Base-by-base conservation (phyloP, 2,329 filamentous ascomycete species). In the Fusarium sulawesiense region DNA sequence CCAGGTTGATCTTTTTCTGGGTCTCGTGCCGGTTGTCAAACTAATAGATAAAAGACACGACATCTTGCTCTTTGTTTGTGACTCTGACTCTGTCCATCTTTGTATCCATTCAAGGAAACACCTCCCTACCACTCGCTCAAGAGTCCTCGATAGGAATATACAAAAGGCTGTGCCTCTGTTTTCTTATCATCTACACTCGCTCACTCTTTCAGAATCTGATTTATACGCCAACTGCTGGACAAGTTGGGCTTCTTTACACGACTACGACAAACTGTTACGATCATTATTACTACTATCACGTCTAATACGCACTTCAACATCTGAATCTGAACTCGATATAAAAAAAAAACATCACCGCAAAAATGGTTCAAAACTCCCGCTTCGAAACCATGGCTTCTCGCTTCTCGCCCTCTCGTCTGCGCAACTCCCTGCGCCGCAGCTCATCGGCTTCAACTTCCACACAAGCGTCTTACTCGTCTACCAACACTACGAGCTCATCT, bases 401-500 rank as follows among this genome's bases (percentile, higher is more conserved):
- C 80, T 84, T 88, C 79, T 83, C 84, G 13, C 79, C 83, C n/a
- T 78, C 77, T 53, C 79, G 76, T 69, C 76, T 89, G 49, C 85
- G 86, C 66, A 84, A 82, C 49, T 86, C 85, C 12, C 82, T 88
- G 77, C 85, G 86, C 64, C 84, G 86, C 62, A 83, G 80, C 13
- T 84, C 84, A 2, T 83, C 84, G 13, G 78, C 82, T 21, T 83
- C 84, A 0, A 73, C 74, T 7, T 71, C 75, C 7, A 64, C 76
- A 12, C 68, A 70, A n/a, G 60, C 60, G 53, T 77, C 72, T 12
- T 84, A 80, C 21, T 83, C 83, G 5, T 84, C 84, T 12, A 82
- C 81, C 62, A 82, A 80, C 66, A 81, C 80, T 65, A 84, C 83
- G 6, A 82, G 80, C 68, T 78, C 64, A 30, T 86, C 86, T 25